Evolutionary conservation across 306 rosid genomes (phyloP).

Genomic region (Biancaea sappan): DNA sequence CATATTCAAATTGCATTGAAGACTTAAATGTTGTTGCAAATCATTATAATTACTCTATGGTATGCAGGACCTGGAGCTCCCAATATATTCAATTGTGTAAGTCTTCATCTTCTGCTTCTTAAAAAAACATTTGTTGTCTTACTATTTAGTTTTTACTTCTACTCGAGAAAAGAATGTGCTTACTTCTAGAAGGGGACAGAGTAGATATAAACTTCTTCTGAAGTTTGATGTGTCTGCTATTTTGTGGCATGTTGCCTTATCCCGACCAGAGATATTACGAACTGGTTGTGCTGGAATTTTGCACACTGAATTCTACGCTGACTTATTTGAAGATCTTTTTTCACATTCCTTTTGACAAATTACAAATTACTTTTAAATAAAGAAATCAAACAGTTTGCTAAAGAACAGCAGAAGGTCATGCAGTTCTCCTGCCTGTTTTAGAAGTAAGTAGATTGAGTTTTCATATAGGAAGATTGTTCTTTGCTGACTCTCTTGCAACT

Average conservation of each 20-base stretch:
- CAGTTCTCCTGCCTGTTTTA: not conserved
- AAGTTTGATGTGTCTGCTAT: not conserved
- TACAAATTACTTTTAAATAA: not conserved
- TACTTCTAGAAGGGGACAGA: not conserved
- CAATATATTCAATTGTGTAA: slow-evolving; percentile 75
- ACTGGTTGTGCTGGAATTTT: not conserved
- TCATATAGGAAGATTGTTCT: not conserved
- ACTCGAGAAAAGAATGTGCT: not conserved
- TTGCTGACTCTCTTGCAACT: not conserved
- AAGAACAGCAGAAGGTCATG: not conserved
- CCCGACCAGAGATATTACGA: not conserved
- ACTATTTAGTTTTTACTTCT: not conserved
- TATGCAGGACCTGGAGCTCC: slow-evolving; percentile 95
- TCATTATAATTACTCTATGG: slow-evolving; percentile 24
- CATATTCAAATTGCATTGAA: slow-evolving; percentile 4
- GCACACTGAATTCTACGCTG: no score
- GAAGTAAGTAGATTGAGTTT: not conserved
- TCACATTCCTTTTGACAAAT: not conserved
- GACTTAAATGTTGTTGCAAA: slow-evolving; percentile 35
- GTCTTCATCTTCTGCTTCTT: slow-evolving; percentile 33
- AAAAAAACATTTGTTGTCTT: not conserved
- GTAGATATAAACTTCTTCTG: not conserved
- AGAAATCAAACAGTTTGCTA: not conserved
- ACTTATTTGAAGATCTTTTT: not conserved
- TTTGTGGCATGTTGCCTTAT: not conserved